Conservation (phyloP, 2,329 filamentous ascomycete species). For the Dactylellina leptospora region DNA sequence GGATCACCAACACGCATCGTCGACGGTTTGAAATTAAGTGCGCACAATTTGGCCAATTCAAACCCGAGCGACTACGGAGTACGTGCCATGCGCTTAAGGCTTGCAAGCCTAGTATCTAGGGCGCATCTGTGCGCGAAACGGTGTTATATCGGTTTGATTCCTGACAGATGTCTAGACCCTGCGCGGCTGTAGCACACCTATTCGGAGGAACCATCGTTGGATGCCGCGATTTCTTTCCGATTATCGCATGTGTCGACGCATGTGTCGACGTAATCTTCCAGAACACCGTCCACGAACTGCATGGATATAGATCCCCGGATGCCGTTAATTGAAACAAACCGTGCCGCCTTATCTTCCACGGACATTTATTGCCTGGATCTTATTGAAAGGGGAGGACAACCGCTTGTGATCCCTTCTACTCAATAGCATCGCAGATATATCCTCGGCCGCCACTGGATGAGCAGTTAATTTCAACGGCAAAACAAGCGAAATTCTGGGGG, state of each 20-base stretch:
- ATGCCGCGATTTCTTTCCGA: neutral
- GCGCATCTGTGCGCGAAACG: neutral
- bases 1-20: too few relatives aligned
- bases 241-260: constrained; percentile 2
- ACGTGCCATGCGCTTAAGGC: neutral
- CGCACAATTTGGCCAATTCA: neutral
- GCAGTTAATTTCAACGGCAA: constrained; percentile 50
- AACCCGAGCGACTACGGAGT: neutral
- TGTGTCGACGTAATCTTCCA: constrained; percentile 7
- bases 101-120: too few relatives aligned
- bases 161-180: too few relatives aligned
- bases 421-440: constrained; percentile 36
- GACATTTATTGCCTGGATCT: constrained; percentile 46
- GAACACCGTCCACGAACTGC: constrained; percentile 6
- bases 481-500: too few relatives aligned
- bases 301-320: constrained; percentile 22
- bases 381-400: constrained; percentile 21
- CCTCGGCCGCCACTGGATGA: constrained; percentile 33
- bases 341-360: constrained; percentile 36
- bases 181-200: neutral
- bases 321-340: constrained; percentile 43
- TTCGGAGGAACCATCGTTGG: neutral
- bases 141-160: neutral
- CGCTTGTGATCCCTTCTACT: constrained; percentile 31
- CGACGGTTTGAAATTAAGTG: too few relatives aligned